phyloP scores from a whole-genome alignment of 148 eudicot genomes.

The Rhododendron simsii region DNA sequence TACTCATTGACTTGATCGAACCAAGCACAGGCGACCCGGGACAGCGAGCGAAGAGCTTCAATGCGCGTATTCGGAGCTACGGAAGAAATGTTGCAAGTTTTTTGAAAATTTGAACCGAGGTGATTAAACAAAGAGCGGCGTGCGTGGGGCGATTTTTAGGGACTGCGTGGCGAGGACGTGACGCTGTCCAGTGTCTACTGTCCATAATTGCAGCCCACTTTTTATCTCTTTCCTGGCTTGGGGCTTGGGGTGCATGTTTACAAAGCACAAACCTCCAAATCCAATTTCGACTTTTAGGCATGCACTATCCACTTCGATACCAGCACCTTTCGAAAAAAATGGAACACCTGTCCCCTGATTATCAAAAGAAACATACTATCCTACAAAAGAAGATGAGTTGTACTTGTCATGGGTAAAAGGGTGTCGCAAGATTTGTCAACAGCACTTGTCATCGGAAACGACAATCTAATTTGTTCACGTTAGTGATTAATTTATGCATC shows the following conservation, averaged over 20 bases:
- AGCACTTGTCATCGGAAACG: too few relatives aligned
- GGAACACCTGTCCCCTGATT: too few relatives aligned
- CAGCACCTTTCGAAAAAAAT: neutral
- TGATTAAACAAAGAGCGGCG: neutral
- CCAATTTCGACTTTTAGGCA: neutral
- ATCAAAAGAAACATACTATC: too few relatives aligned
- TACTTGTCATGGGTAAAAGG: too few relatives aligned
- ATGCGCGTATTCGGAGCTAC: too few relatives aligned
- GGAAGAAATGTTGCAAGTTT: neutral
- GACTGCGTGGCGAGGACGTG: neutral
- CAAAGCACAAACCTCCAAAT: neutral
- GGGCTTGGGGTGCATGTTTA: neutral
- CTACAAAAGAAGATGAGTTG: too few relatives aligned
- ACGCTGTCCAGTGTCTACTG: neutral
- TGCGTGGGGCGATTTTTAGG: neutral
- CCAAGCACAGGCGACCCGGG: too few relatives aligned
- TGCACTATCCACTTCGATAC: neutral
- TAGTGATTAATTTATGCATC: too few relatives aligned
- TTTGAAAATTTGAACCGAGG: neutral
- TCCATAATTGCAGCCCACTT: neutral
- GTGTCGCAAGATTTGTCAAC: too few relatives aligned
- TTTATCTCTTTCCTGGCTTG: neutral
- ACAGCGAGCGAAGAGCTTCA: too few relatives aligned
- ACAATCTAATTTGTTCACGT: too few relatives aligned
- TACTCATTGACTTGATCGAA: too few relatives aligned